These are phyloP conservation scores for Rheum nobile DNA, from an alignment of 148 eudicot species.

Conservation along the genomic window DNA sequence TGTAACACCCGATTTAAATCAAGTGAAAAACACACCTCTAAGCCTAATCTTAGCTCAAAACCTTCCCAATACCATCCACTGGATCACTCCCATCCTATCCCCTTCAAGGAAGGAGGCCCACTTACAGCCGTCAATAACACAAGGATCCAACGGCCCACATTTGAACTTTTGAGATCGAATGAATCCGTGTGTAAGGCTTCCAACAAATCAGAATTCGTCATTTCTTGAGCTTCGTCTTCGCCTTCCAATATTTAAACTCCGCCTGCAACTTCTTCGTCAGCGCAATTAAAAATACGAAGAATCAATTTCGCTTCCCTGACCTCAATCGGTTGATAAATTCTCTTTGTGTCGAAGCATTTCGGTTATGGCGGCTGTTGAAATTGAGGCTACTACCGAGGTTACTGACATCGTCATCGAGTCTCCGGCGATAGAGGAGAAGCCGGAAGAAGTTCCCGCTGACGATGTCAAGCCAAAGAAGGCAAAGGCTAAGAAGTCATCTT, in stretches of 20 bases:
- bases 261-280: neutral
- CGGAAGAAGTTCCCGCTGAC: neutral
- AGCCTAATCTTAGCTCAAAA: neutral
- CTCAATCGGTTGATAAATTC: neutral
- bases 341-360: neutral
- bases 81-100: neutral
- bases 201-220: constrained; percentile 12
- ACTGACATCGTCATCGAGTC: neutral
- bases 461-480: neutral
- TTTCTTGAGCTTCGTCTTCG: neutral
- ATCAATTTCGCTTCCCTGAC: neutral
- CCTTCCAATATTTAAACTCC: constrained; percentile 14
- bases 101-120: neutral
- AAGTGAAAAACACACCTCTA: constrained; percentile 17
- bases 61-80: neutral
- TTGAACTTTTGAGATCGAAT: neutral
- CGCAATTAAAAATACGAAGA: neutral
- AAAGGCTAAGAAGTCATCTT: neutral
- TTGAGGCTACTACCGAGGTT: neutral
- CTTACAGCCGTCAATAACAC: constrained; percentile 10
- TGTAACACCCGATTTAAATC: constrained; percentile 5
- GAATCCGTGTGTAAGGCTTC: constrained; percentile 13
- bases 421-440: neutral
- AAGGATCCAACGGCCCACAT: constrained; percentile 13
- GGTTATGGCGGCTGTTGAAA: neutral